Evolutionary conservation across 2,329 filamentous ascomycete genomes (phyloP).

Genomic region (Magnaporthiopsis rhizophila): DNA sequence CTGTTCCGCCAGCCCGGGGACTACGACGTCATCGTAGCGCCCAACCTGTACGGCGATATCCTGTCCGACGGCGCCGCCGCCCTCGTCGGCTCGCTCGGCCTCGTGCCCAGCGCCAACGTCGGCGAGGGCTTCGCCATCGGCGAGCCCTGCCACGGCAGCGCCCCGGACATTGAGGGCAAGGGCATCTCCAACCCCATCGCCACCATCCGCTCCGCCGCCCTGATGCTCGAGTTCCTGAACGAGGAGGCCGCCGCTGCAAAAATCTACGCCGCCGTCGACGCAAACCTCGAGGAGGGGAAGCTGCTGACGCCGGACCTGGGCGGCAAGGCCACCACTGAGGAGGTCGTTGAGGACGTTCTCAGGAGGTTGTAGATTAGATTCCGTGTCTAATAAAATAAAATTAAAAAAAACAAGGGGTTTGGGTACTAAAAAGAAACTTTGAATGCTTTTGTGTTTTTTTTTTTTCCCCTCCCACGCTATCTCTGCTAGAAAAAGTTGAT

Average conservation of each 20-base stretch:
- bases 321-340: constrained; percentile 73
- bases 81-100: constrained; percentile 81
- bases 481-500: background rate
- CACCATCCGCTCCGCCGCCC: constrained; percentile 78
- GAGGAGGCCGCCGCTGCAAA: constrained; percentile 78
- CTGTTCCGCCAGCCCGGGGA: constrained; percentile 90
- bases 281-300: constrained; percentile 74
- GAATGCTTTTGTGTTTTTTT: background rate
- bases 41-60: constrained; percentile 96
- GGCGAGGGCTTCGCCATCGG: constrained; percentile 92
- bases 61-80: constrained; percentile 92
- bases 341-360: constrained; percentile 83
- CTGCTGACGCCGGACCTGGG: constrained; percentile 85
- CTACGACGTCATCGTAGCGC: constrained; percentile 97
- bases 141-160: constrained; percentile 94
- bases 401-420: background rate
- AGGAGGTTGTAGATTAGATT: constrained; percentile 64
- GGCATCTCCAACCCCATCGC: constrained; percentile 95
- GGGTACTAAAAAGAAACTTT: background rate
- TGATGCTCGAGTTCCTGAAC: constrained; percentile 95
- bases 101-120: constrained; percentile 93
- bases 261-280: constrained; percentile 91
- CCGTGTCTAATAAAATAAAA: too few species aligned
- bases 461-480: background rate
- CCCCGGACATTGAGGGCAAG: constrained; percentile 89